Conservation (phyloP, 345 rosid genomes). For the Moricandia arvensis region DNA sequence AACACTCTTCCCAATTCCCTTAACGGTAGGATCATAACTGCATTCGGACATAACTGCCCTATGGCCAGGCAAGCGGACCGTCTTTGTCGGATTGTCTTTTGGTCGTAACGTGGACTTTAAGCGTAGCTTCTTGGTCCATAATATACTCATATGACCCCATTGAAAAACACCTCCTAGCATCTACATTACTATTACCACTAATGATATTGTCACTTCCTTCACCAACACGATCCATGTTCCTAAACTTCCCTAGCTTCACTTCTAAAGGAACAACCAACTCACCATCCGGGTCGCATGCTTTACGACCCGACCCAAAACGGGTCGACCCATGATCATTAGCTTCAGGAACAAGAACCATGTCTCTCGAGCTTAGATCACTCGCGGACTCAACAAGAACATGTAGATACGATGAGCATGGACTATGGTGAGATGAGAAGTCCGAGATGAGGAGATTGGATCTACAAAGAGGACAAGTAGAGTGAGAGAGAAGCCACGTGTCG, state of each 20-base stretch:
- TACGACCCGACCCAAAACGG: conserved; percentile 39
- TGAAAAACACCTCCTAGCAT: conserved; percentile 52
- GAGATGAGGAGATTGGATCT: conserved; percentile 64
- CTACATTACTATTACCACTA: conserved; percentile 49
- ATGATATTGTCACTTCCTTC: conserved; percentile 39
- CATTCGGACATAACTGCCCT: conserved; percentile 15
- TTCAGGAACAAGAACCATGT: conserved; percentile 50
- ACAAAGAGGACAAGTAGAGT: conserved; percentile 65
- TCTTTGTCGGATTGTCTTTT: conserved; percentile 17
- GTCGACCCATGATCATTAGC: conserved; percentile 38
- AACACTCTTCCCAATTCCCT: conserved; percentile 43
- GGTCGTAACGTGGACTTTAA: conserved; percentile 50
- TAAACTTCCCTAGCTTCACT: conserved; percentile 75
- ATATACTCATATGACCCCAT: conserved; percentile 62
- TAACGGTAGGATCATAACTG: conserved; percentile 11
- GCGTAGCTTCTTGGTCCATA: conserved; percentile 48
- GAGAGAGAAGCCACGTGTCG: conserved; percentile 65
- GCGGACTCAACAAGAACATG: conserved; percentile 90
- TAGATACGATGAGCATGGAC: conserved; percentile 50
- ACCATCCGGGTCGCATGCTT: conserved; percentile 36
- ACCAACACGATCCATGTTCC: conserved; percentile 43
- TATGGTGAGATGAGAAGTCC: conserved; percentile 52
- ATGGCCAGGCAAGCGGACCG: neutral
- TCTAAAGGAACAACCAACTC: conserved; percentile 54
- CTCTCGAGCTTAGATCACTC: conserved; percentile 68